phyloP scores from a whole-genome alignment of 1,284 basidiomycete species.

The Tremellales sp. region DNA sequence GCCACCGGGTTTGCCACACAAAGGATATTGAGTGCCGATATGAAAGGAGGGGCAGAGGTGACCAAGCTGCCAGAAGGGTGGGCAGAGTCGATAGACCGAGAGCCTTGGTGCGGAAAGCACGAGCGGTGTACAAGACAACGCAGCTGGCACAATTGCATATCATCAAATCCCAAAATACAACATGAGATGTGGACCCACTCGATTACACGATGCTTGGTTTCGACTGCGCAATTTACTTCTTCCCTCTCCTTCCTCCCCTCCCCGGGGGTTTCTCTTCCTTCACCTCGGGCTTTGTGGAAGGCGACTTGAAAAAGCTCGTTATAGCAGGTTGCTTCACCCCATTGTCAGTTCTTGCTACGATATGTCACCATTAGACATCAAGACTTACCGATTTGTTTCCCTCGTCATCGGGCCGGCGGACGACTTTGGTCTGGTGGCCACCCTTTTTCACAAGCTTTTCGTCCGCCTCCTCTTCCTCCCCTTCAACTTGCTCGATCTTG shows the following conservation, averaged over 20 bases:
- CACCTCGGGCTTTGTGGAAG: slow-evolving; percentile 5
- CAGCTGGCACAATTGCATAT: too few relatives aligned
- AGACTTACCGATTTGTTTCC: slow-evolving; percentile 21
- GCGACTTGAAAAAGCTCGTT: slow-evolving; percentile 38
- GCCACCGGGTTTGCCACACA: too few relatives aligned
- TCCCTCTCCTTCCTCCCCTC: slow-evolving; percentile 8
- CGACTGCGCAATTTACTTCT: not conserved
- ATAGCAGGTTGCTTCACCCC: slow-evolving; percentile 33
- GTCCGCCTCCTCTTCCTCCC: slow-evolving; percentile 10
- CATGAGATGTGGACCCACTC: too few relatives aligned
- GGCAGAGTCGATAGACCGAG: too few relatives aligned
- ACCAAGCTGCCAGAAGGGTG: too few relatives aligned
- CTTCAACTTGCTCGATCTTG: not conserved
- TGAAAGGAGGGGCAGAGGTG: too few relatives aligned
- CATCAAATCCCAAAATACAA: too few relatives aligned
- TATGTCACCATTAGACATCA: not conserved
- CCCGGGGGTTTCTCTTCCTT: not conserved
- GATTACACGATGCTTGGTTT: too few relatives aligned
- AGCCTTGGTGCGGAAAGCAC: too few relatives aligned
- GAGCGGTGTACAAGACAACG: too few relatives aligned
- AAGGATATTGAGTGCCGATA: too few relatives aligned
- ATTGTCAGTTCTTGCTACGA: slow-evolving; percentile 2
- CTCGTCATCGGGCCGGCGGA: slow-evolving; percentile 19
- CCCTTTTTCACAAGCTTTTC: slow-evolving; percentile 9
- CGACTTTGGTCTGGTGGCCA: slow-evolving; percentile 36